Conservation (phyloP, 1,284 basidiomycete genomes). For the Phenoliferia sp. region DNA sequence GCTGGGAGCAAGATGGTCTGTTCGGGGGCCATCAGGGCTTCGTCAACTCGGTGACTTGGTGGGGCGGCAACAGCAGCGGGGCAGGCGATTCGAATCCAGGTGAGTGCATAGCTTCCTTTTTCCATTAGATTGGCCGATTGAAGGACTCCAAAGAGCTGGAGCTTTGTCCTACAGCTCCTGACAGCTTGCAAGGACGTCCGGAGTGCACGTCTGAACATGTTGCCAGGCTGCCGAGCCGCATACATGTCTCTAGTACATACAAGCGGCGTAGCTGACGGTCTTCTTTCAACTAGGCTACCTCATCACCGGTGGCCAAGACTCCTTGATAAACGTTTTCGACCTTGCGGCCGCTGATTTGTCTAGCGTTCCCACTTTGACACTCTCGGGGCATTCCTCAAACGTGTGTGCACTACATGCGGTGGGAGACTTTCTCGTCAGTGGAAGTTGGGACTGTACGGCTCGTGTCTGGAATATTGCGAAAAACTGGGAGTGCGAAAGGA, state of each 20-base stretch:
- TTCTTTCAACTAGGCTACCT: slow-evolving; percentile 57
- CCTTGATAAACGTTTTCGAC: slow-evolving; percentile 58
- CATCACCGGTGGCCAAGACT: slow-evolving; percentile 76
- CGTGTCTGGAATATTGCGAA: slow-evolving; percentile 75
- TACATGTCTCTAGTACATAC: too few relatives aligned
- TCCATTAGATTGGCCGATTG: neutral
- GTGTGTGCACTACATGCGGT: slow-evolving; percentile 80
- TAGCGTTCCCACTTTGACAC: slow-evolving; percentile 53
- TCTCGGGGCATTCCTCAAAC: slow-evolving; percentile 77
- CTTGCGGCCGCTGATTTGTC: neutral
- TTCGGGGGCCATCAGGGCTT: slow-evolving; percentile 57
- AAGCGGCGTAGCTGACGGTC: slow-evolving; percentile 8
- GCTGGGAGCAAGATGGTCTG: slow-evolving; percentile 3
- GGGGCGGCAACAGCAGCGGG: slow-evolving; percentile 11
- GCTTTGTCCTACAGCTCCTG: too few relatives aligned
- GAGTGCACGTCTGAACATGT: too few relatives aligned
- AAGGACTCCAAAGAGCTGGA: neutral
- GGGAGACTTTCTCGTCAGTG: slow-evolving; percentile 65
- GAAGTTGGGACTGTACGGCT: slow-evolving; percentile 95
- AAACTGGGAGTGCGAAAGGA: slow-evolving; percentile 53
- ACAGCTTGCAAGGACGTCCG: neutral
- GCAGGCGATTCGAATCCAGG: too few relatives aligned
- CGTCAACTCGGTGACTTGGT: slow-evolving; percentile 62
- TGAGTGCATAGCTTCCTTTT: neutral
- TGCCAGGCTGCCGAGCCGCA: too few relatives aligned